These are phyloP conservation scores for Neobulgaria alba DNA, from an alignment of 2,329 filamentous ascomycete genomes.

Conservation along the genomic window DNA sequence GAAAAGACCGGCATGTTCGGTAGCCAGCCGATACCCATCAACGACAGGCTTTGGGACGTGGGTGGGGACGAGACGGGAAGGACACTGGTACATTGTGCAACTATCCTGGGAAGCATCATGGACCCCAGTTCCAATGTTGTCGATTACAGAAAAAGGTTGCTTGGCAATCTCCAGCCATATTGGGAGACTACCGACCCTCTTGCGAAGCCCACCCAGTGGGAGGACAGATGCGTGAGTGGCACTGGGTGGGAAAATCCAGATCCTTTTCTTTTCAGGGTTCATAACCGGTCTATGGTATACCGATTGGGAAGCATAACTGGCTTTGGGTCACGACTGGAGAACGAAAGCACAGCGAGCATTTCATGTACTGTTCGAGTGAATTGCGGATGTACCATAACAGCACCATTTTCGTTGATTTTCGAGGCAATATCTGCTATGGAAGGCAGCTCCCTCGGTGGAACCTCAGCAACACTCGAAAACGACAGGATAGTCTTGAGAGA, in stretches of 20 bases:
- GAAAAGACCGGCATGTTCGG: conserved; percentile 11
- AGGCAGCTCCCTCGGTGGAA: conserved; percentile 6
- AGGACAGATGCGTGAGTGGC: conserved; percentile 5
- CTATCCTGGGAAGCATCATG: conserved; percentile 9
- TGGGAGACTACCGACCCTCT: conserved; percentile 6
- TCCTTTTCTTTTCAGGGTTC: conserved; percentile 2
- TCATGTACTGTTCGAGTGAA: conserved; percentile 6
- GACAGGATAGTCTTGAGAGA: conserved; percentile 9
- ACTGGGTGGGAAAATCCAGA: conserved; percentile 6
- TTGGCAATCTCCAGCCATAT: conserved; percentile 8
- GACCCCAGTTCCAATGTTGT: conserved; percentile 6
- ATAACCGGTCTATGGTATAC: conserved; percentile 10
- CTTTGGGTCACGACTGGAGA: conserved; percentile 7
- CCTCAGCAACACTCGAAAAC: conserved; percentile 7
- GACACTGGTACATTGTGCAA: conserved; percentile 11
- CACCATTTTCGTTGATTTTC: conserved; percentile 11
- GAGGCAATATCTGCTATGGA: conserved; percentile 9
- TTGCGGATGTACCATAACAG: conserved; percentile 8
- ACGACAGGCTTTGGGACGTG: conserved; percentile 3
- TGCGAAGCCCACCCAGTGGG: conserved; percentile 7
- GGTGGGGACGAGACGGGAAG: conserved; percentile 9
- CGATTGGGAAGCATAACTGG: conserved; percentile 2
- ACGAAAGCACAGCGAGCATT: conserved; percentile 8
- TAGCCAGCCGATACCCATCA: conserved; percentile 9
- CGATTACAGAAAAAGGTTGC: conserved; percentile 5